Evolutionary conservation across 2,329 filamentous ascomycete genomes (phyloP), one percentile per base, ranked within the genome.

Genomic region (Penicillium rolfsii): DNA sequence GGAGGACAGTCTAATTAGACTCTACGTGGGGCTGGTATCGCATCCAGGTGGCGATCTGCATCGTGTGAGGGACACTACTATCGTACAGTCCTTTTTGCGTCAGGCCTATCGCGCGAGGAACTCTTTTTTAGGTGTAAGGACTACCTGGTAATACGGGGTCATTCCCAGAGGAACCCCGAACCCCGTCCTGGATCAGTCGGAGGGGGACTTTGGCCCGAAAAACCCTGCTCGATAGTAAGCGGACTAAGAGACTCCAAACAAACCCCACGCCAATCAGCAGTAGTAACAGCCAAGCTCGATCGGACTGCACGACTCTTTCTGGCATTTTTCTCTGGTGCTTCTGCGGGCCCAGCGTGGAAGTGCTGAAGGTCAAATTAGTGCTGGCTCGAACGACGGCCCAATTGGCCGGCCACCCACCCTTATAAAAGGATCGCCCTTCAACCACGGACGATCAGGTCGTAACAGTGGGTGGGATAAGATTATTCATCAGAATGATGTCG

Each of bases 381-480:
- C 35, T 40, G 35, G 49, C 4, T 35, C 6, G 19, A 36, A 22
- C 19, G 19, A 19, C 14, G 12, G 19, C 3, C 12, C 59, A 26
- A 61, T 61, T 59, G 56, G 59, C 45, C 22, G 26, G 38, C 26
- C 59, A 43, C 28, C 52, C 59, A 49, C 24, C 54, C 33, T 5
- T 36, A 52, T 9, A 22, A n/a, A 40, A 35, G 26, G 59, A 61
- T 61, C 55, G 59, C 38, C 48, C 26, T 43, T 22, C 24, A 52
- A 50, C 48, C 55, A 52, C 19, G 48, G 48, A 52, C 35, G 48
- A 58, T 52, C 45, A n/a, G 24, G 43, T 26, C 33, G 40, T 14
- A 45, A 30, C 11, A 36, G 49, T 38, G 28, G 46, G 48, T 50
- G 48, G 48, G 48, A 24, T 30, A 46, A 7, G 16, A 33, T 50